Conservation (phyloP, 768 basidiomycete species). For the Rhizopogon rudus region DNA sequence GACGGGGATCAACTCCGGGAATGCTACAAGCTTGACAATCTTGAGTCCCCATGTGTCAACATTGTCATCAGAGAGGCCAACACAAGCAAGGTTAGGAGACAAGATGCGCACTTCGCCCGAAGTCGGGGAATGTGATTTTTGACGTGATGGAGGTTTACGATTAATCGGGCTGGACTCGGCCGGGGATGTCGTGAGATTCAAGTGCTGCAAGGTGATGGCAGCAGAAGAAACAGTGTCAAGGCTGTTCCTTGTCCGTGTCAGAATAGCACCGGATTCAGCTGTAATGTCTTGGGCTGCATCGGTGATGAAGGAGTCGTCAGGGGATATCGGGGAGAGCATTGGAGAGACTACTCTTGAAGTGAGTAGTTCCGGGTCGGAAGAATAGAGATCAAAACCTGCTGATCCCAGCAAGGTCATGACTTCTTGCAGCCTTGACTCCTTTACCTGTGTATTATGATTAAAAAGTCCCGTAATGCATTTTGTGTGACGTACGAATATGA, state of each 20-base stretch:
- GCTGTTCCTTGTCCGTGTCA: slow-evolving; percentile 43
- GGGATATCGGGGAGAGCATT: slow-evolving; percentile 27
- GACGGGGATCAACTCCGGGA: slow-evolving; percentile 61
- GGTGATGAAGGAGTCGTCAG: slow-evolving; percentile 23
- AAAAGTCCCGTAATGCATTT: background rate
- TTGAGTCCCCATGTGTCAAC: slow-evolving; percentile 73
- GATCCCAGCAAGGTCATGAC: slow-evolving; percentile 54
- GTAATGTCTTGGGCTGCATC: slow-evolving; percentile 25
- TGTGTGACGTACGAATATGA: slow-evolving; percentile 58
- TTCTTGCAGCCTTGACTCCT: slow-evolving; percentile 57
- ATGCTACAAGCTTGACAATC: slow-evolving; percentile 73
- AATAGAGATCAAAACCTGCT: slow-evolving; percentile 64
- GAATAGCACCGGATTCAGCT: slow-evolving; percentile 36
- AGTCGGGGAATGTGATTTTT: slow-evolving; percentile 50
- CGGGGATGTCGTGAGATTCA: slow-evolving; percentile 1
- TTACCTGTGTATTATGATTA: slow-evolving; percentile 42
- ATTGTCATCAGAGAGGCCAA: slow-evolving; percentile 65
- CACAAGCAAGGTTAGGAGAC: slow-evolving; percentile 68
- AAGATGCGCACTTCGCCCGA: slow-evolving; percentile 58
- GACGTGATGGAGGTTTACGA: slow-evolving; percentile 18
- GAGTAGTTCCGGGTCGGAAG: slow-evolving; percentile 36
- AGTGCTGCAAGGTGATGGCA: slow-evolving; percentile 7
- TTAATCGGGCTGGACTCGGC: slow-evolving; percentile 4
- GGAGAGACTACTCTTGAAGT: slow-evolving; percentile 25
- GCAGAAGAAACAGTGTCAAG: slow-evolving; percentile 25